These are phyloP conservation scores for Pezicula radicicola DNA, from an alignment of 2,329 filamentous ascomycete species.

Conservation along the genomic window DNA sequence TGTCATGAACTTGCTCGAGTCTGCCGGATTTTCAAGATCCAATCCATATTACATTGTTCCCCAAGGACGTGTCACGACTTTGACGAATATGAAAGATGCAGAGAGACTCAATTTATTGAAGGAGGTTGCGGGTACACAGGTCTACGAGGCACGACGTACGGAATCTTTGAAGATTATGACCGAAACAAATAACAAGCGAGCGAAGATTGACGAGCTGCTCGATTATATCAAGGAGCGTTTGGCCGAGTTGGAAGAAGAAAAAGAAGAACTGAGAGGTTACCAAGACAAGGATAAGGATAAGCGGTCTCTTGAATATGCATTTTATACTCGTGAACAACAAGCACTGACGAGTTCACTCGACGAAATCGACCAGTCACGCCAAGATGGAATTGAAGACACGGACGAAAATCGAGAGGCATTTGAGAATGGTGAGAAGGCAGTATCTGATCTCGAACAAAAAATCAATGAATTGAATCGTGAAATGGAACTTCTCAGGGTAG, in stretches of 20 bases:
- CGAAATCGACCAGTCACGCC: constrained; percentile 76
- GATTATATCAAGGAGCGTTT: constrained; percentile 90
- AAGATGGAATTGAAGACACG: constrained; percentile 79
- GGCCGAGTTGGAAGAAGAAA: constrained; percentile 89
- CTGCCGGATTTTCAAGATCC: constrained; percentile 91
- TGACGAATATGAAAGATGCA: constrained; percentile 98
- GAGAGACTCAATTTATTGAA: constrained; percentile 88
- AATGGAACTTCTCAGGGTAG: constrained; percentile 79
- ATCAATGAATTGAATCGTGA: constrained; percentile 79
- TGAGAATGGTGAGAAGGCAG: constrained; percentile 73
- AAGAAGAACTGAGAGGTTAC: constrained; percentile 89
- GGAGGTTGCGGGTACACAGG: constrained; percentile 96
- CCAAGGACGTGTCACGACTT: constrained; percentile 88
- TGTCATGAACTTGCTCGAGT: constrained; percentile 92
- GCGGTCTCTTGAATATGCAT: constrained; percentile 89
- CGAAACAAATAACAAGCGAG: constrained; percentile 90
- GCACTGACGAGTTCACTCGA: constrained; percentile 76
- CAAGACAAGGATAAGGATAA: constrained; percentile 94
- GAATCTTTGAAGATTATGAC: constrained; percentile 97
- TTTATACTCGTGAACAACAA: constrained; percentile 85
- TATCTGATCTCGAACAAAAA: constrained; percentile 72
- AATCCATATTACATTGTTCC: constrained; percentile 99
- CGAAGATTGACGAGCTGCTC: constrained; percentile 90
- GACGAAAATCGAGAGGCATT: constrained; percentile 78
- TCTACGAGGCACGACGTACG: constrained; percentile 87